phyloP scores from a whole-genome alignment of 2,329 filamentous ascomycete genomes.

The Trichoderma arundinaceum region DNA sequence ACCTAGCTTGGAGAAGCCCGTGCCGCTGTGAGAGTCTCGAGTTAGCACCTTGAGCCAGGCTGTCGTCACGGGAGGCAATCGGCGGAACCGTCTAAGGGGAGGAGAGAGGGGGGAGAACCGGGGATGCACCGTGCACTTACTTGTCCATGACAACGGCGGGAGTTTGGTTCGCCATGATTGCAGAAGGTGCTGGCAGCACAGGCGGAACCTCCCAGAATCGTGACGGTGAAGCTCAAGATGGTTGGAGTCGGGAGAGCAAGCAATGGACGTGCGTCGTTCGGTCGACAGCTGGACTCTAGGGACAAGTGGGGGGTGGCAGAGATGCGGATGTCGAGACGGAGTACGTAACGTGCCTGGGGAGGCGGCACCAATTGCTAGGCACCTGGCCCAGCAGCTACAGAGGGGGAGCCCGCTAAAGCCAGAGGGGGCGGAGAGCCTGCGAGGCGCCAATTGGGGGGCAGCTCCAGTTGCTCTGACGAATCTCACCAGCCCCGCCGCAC shows the following conservation, averaged over 20 bases:
- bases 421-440: constrained; percentile 12
- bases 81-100: not conserved
- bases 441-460: constrained; percentile 1
- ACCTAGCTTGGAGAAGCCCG: constrained; percentile 99
- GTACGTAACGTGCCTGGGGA: constrained; percentile 22
- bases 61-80: constrained; percentile 32
- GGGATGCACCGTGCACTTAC: constrained; percentile 62
- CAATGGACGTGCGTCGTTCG: constrained; percentile 26
- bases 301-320: constrained; percentile 30
- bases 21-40: constrained; percentile 71
- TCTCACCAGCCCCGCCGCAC: constrained; percentile 27
- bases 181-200: constrained; percentile 37
- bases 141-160: constrained; percentile 99
- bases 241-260: constrained; percentile 29
- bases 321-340: constrained; percentile 3
- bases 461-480: constrained; percentile 28
- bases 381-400: not conserved
- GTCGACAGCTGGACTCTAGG: constrained; percentile 31
- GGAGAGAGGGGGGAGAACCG: constrained; percentile 36
- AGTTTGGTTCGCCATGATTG: constrained; percentile 90
- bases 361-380: not conserved
- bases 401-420: constrained; percentile 17
- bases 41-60: constrained; percentile 40
- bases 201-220: constrained; percentile 31
- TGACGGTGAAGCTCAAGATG: constrained; percentile 30